Conservation (phyloP, 768 basidiomycete genomes). For the Hebeloma cylindrosporum region DNA sequence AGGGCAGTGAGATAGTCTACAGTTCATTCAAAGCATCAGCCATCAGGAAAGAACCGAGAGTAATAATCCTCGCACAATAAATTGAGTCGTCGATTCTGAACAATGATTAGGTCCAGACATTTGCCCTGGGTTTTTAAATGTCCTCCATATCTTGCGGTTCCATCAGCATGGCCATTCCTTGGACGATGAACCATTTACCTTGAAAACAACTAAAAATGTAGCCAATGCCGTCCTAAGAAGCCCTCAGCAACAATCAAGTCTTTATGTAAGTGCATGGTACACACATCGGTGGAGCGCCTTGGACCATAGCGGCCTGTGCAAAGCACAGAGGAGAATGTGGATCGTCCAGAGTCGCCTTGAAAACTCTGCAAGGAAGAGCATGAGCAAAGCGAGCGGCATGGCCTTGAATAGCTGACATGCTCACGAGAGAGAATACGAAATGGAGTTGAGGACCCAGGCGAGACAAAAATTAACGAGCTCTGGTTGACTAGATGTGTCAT, state of each 20-base stretch:
- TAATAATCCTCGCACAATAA: constrained; percentile 13
- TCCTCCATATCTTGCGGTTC: constrained; percentile 22
- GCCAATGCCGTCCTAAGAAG: constrained; percentile 23
- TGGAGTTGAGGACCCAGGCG: constrained; percentile 56
- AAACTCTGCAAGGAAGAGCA: constrained; percentile 11
- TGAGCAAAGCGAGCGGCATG: neutral
- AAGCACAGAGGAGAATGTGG: constrained; percentile 40
- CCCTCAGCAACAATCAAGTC: neutral
- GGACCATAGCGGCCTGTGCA: constrained; percentile 52
- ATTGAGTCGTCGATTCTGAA: constrained; percentile 4
- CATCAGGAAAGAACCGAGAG: neutral
- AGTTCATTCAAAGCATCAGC: neutral
- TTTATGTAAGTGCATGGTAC: constrained; percentile 3
- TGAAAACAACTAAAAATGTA: constrained; percentile 27
- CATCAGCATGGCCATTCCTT: neutral
- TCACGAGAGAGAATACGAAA: constrained; percentile 51
- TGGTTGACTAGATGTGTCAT: constrained; percentile 45
- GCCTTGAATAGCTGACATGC: constrained; percentile 19
- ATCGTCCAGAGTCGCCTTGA: constrained; percentile 16
- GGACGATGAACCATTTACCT: constrained; percentile 16
- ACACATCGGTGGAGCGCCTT: constrained; percentile 57
- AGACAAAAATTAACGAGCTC: constrained; percentile 57
- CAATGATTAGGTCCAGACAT: constrained; percentile 12
- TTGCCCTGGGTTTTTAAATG: constrained; percentile 20
- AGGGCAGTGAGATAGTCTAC: constrained; percentile 31